Evolutionary conservation across 169 alveolate species (phyloP), one percentile per base, ranked within the genome.

Genomic region (Prorocentrum cordatum): DNA sequence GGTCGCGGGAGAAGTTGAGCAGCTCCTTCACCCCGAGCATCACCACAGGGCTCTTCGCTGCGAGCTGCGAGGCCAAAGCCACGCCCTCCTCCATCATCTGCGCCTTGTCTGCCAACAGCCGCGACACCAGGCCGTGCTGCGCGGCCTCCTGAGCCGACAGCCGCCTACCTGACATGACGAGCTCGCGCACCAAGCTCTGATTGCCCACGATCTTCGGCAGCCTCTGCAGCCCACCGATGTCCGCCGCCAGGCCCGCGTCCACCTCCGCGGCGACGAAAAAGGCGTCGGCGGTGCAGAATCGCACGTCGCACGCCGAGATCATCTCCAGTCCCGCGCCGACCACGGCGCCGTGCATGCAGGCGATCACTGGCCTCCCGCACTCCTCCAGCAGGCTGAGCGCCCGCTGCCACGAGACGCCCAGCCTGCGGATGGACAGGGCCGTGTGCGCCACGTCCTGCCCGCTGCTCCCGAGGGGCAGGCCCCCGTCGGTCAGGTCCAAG

Each of bases 151-250:
- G 61, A 16, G 47, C 83, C n/a, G 31, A n/a, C 83, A 71, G 39
- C 50, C 32, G 24, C 22, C 83, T 45, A 26, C 83, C 83, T 12
- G 83, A 71, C 18, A 71, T 22, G 24, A 66, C 83, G 31, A 71
- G 83, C 45, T 71, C 83, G 35, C 83, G 50, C 32, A 71, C 66
- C 47, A 71, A 47, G 50, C 83, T 42, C 83, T 71, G 83, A 45
- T 71, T 71, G 67, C 83, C 83, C 26, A 71, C 45, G 64, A 71
- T 71, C 83, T 71, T 71, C 27, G 83, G 83, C 1, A 71, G 67
- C 32, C 83, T 38, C 24, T 71, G 83, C 67, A 71, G 50, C 3
- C 83, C 83, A 2, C 83, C 83, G 22, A 71, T 66, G 20, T 71
- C 83, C 24, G 83, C 47, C 14, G 83, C 83, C 35, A 71, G 42